Base-by-base conservation (phyloP, 2,329 filamentous ascomycete genomes). In the Cladosporium velox region DNA sequence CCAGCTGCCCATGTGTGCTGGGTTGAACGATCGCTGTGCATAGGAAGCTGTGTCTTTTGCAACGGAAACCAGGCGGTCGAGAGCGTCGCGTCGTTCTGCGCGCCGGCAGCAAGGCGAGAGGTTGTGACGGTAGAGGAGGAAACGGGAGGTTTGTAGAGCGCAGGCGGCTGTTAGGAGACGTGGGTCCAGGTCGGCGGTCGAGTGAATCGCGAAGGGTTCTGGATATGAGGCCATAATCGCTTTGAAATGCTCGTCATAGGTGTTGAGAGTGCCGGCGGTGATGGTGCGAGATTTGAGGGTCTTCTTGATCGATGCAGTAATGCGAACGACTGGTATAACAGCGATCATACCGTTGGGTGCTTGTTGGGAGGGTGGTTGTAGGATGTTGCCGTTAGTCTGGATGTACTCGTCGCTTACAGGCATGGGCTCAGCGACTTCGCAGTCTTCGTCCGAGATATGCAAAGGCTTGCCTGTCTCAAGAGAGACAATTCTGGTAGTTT, bases 71-170 rank as follows among this genome's bases (percentile, higher is more conserved):
- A 94, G 97, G 69, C 90, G 87, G 66, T 93, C 89, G 32, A 97
- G 81, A 1, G 95, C 93, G 7, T 87, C 85, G 3, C 84, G 79
- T 52, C 94, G 87, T 51, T 89, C 86, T 35, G 90, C 84, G 1
- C 82, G 77, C 0, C 89, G 84, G 73, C 90, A 93, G 11, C 83
- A 82, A 0, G 93, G 91, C 0, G 88, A 89, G 10, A 98, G 83
- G 73, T 98, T 97, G 73, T 96, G 93, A 51, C 95, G 88, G 77
- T 97, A 92, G 10, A 99, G 85, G 44, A 95, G 83, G 34, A 97
- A 85, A n/a, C 92, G 90, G 18, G 90, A 89, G 67, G 92, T 91
- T 67, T 97, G 89, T 10, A 98, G 85, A 73, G 92, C 89, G 35
- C 91, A 85, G 10, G 96, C 83, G 0, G 93, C 91, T 30, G 88